Conservation (phyloP, 768 basidiomycete genomes). For the Fibroporia radiculosa region DNA sequence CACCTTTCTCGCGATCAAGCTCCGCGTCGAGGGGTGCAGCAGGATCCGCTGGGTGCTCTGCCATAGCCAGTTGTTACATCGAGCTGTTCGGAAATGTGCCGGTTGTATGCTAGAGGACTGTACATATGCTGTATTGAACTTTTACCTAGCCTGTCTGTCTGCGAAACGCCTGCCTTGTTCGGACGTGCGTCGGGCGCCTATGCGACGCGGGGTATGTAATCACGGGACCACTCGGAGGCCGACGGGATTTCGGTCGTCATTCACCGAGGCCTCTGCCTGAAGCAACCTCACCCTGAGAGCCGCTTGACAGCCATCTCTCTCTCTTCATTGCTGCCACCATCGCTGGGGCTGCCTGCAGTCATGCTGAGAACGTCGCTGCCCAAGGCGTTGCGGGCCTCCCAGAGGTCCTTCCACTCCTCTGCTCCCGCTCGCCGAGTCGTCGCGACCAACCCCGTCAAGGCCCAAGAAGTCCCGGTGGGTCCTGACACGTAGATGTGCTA, state of each 20-base stretch:
- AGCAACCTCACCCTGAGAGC: constrained; percentile 2
- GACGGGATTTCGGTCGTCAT: constrained; percentile 17
- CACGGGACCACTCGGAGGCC: constrained; percentile 18
- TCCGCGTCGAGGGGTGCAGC: constrained; percentile 11
- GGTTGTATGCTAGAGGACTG: not conserved
- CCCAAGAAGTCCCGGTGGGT: constrained; percentile 72
- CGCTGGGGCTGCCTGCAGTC: constrained; percentile 11
- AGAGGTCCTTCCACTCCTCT: constrained; percentile 62
- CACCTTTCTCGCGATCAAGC: constrained; percentile 14
- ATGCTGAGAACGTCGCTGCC: constrained; percentile 66
- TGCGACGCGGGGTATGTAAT: constrained; percentile 8
- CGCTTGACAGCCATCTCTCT: constrained; percentile 4
- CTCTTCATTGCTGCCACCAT: constrained; percentile 6
- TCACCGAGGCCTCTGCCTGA: constrained; percentile 10
- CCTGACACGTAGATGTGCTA: constrained; percentile 1
- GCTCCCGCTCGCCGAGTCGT: constrained; percentile 51
- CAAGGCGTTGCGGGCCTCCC: constrained; percentile 40
- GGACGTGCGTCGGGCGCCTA: not conserved
- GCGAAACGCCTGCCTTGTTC: too few relatives aligned
- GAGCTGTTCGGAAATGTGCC: too few relatives aligned
- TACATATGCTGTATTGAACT: too few relatives aligned
- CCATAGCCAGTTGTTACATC: constrained; percentile 12
- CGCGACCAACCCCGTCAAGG: constrained; percentile 68
- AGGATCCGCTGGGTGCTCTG: constrained; percentile 24
- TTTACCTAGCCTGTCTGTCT: too few relatives aligned